Evolutionary conservation across 1,284 basidiomycete genomes (phyloP).

Genomic region (Austroboletus rostrupii): DNA sequence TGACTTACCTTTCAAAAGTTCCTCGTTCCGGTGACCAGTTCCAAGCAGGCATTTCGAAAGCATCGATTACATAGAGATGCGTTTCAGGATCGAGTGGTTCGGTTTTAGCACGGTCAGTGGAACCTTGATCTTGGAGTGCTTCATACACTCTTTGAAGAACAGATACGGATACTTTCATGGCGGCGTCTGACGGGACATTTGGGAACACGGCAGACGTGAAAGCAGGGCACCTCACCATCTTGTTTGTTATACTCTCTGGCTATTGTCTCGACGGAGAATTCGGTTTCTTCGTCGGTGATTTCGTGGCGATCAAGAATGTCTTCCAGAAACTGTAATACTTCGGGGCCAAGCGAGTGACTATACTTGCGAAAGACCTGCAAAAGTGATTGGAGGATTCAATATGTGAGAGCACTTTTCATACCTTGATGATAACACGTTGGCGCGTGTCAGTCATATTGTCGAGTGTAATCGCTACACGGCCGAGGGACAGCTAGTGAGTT

Average conservation of each 20-base stretch:
- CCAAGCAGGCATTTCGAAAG: conserved; percentile 93
- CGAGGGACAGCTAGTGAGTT: too few relatives aligned
- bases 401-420: conserved; percentile 21
- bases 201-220: conserved; percentile 10
- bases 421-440: conserved; percentile 66
- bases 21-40: conserved; percentile 83
- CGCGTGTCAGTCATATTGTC: conserved; percentile 38
- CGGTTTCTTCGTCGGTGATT: conserved; percentile 68
- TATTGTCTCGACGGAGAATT: conserved; percentile 77
- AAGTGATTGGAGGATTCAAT: background rate
- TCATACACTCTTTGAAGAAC: conserved; percentile 82
- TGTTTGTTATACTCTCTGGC: conserved; percentile 90
- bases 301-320: conserved; percentile 64
- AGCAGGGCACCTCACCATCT: conserved; percentile 59
- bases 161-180: conserved; percentile 73
- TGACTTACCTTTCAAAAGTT: conserved; percentile 74
- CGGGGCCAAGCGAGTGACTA: conserved; percentile 77
- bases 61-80: conserved; percentile 83
- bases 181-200: conserved; percentile 49
- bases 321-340: conserved; percentile 66
- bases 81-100: conserved; percentile 80
- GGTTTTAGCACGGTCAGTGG: conserved; percentile 45
- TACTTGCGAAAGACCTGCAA: conserved; percentile 76
- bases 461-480: background rate
- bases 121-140: conserved; percentile 69